These are phyloP conservation scores for Macadamia tetraphylla DNA, from an alignment of 164 flowering plant genomes.

Conservation along the genomic window DNA sequence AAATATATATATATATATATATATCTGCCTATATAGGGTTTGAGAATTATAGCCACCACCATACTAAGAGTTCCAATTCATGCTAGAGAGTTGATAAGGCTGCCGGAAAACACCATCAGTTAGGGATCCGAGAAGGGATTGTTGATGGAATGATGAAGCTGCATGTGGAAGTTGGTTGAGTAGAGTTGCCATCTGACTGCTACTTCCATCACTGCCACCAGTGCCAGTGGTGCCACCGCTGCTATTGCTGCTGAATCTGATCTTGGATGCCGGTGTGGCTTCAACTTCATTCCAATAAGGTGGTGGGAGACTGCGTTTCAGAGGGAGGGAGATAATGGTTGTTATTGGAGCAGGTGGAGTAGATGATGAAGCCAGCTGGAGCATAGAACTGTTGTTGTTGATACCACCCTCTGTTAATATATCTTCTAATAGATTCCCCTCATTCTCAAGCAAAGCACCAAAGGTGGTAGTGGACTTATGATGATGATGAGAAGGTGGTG, in stretches of 20 bases:
- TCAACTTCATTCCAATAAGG: slow-evolving; percentile 26
- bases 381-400: slow-evolving; percentile 12
- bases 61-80: slow-evolving; percentile 47
- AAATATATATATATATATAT: background rate
- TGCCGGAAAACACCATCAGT: slow-evolving; percentile 40
- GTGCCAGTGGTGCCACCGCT: background rate
- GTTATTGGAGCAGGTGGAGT: slow-evolving; percentile 3
- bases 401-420: slow-evolving; percentile 22
- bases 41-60: background rate
- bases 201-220: slow-evolving; percentile 10
- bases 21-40: background rate
- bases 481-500: too few species aligned
- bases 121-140: slow-evolving; percentile 28
- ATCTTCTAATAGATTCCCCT: slow-evolving; percentile 37
- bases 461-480: slow-evolving; percentile 2
- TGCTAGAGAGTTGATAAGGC: slow-evolving; percentile 35
- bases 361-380: slow-evolving; percentile 26
- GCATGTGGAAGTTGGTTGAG: slow-evolving; percentile 41
- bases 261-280: slow-evolving; percentile 12
- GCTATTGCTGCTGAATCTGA: slow-evolving; percentile 8
- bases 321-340: slow-evolving; percentile 5
- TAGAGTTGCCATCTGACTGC: slow-evolving; percentile 25
- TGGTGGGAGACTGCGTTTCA: slow-evolving; percentile 22
- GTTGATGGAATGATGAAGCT: slow-evolving; percentile 24
- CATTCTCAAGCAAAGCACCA: slow-evolving; percentile 22